A percentile compares a stretch with the other conserved stretches of the same genome.
phyloP scores from a whole-genome alignment of 2,329 filamentous ascomycete species.

The Fusarium keratoplasticum region DNA sequence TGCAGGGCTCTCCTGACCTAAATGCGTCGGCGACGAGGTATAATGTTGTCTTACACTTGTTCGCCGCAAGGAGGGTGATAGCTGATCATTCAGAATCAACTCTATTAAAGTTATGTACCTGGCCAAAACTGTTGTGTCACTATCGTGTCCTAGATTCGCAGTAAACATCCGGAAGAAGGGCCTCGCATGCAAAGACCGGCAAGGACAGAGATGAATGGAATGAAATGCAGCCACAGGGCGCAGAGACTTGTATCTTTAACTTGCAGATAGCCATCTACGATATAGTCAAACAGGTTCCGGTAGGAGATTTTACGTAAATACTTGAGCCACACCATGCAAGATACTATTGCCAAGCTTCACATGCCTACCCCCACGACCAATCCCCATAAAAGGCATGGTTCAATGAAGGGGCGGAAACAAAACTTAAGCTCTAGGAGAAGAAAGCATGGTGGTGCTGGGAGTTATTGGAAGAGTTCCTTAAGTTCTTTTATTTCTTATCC shows the following conservation, averaged over 20 bases:
- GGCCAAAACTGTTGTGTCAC: background rate
- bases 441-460: too few species aligned
- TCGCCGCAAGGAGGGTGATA: too few species aligned
- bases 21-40: background rate
- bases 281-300: too few species aligned
- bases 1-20: background rate
- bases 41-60: background rate
- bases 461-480: too few species aligned
- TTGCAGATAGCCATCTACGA: too few species aligned
- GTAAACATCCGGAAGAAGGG: background rate
- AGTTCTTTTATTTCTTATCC: too few species aligned
- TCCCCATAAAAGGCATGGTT: too few species aligned
- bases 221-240: background rate
- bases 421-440: too few species aligned
- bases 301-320: background rate
- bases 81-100: background rate
- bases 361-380: too few species aligned
- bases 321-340: background rate
- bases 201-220: background rate
- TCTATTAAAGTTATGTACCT: too few species aligned
- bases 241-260: background rate
- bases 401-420: too few species aligned
- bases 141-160: background rate
- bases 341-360: background rate
- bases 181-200: background rate